Evolutionary conservation across 2,329 filamentous ascomycete genomes (phyloP).

Genomic region (Exophiala oligosperma): DNA sequence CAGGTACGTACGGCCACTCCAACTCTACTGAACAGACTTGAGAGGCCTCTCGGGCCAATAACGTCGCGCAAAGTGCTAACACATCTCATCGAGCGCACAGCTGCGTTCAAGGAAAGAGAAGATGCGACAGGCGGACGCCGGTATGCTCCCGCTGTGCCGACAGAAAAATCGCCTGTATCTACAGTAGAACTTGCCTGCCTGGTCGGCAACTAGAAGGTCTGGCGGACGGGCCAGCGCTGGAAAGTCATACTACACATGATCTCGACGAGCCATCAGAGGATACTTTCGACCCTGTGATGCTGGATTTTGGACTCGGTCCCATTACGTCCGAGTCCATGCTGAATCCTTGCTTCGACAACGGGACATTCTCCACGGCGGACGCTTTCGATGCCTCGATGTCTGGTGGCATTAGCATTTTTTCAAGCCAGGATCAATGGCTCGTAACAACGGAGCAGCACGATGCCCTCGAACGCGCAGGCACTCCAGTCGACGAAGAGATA

Average conservation of each 20-base stretch:
- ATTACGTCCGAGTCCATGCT: not conserved
- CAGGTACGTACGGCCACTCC: too few relatives aligned
- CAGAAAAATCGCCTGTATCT: not conserved
- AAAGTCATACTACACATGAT: not conserved
- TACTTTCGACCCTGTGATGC: not conserved
- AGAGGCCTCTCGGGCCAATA: too few relatives aligned
- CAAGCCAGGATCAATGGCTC: not conserved
- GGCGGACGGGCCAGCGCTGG: not conserved
- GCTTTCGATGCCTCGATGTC: not conserved
- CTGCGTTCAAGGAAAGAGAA: constrained; percentile 2
- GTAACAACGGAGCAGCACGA: not conserved
- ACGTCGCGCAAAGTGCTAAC: too few relatives aligned
- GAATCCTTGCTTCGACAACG: not conserved
- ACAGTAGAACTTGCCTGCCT: not conserved
- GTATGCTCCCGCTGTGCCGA: not conserved
- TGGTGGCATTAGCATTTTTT: not conserved
- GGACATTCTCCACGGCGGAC: not conserved
- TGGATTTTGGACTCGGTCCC: not conserved
- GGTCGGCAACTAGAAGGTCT: not conserved
- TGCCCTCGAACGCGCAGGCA: not conserved
- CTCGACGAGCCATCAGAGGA: not conserved
- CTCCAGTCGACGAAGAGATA: constrained; percentile 3
- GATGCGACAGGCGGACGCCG: constrained; percentile 2
- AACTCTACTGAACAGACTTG: too few relatives aligned
- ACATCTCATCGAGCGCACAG: not conserved